These are phyloP conservation scores for Metarhizium rileyi DNA, from an alignment of 2,329 filamentous ascomycete genomes.

Conservation along the genomic window DNA sequence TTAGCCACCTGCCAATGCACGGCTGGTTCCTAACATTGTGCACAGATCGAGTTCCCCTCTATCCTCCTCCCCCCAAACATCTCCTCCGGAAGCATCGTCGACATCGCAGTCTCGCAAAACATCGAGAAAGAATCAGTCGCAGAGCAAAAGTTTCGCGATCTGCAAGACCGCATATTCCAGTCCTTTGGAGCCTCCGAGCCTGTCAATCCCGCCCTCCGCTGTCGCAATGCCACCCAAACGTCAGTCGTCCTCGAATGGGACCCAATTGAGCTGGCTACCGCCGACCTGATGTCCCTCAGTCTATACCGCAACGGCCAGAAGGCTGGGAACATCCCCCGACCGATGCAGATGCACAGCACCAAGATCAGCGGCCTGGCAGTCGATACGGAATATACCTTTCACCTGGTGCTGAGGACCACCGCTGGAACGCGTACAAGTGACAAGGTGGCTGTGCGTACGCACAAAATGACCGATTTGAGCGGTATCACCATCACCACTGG, in stretches of 20 bases:
- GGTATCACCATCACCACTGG: conserved; percentile 93
- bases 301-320: conserved; percentile 95
- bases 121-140: conserved; percentile 64
- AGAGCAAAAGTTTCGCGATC: conserved; percentile 64
- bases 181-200: conserved; percentile 80
- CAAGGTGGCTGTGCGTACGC: conserved; percentile 76
- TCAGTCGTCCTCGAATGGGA: conserved; percentile 98
- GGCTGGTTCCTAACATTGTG: background rate
- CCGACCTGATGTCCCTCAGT: conserved; percentile 79
- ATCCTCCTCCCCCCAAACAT: conserved; percentile 95
- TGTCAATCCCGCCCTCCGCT: conserved; percentile 67
- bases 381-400: conserved; percentile 92
- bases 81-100: conserved; percentile 90
- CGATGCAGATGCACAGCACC: conserved; percentile 80
- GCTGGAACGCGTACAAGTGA: conserved; percentile 82
- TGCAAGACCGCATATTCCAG: conserved; percentile 82
- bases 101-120: conserved; percentile 92
- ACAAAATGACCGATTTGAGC: conserved; percentile 97
- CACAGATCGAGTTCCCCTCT: conserved; percentile 94
- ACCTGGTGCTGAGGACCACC: conserved; percentile 80
- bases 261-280: conserved; percentile 83
- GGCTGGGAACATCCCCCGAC: conserved; percentile 86
- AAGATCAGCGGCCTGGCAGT: conserved; percentile 96
- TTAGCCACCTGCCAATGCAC: background rate
- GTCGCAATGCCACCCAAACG: conserved; percentile 97